Conservation (phyloP, 495 filamentous ascomycete genomes). For the Neurospora sp. region DNA sequence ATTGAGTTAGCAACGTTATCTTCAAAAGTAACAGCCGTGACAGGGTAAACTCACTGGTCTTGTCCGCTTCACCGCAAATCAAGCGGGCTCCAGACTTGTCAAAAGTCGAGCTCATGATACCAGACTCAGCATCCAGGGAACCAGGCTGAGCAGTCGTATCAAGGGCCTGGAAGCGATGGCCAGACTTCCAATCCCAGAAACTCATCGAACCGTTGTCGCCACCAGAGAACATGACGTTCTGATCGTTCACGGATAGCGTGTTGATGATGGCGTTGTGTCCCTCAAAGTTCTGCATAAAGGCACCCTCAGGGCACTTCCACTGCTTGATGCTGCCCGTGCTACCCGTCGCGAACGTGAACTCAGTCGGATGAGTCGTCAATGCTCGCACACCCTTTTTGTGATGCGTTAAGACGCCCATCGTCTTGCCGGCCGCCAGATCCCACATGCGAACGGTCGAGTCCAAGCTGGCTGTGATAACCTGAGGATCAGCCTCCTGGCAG, state of each 20-base stretch:
- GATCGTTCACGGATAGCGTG: slow-evolving; percentile 83
- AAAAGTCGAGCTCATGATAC: slow-evolving; percentile 86
- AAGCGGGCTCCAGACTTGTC: slow-evolving; percentile 80
- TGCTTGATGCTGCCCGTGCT: slow-evolving; percentile 95
- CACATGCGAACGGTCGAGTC: slow-evolving; percentile 90
- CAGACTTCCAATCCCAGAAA: slow-evolving; percentile 99
- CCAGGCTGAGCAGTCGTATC: slow-evolving; percentile 92
- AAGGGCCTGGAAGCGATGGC: slow-evolving; percentile 74
- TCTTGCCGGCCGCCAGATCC: slow-evolving; percentile 94
- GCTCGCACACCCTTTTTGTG: slow-evolving; percentile 94
- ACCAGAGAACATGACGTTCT: slow-evolving; percentile 90
- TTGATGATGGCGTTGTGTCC: slow-evolving; percentile 96
- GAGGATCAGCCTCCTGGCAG: slow-evolving; percentile 93
- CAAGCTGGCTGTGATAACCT: slow-evolving; percentile 83
- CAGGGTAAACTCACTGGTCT: slow-evolving; percentile 53
- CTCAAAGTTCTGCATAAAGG: slow-evolving; percentile 99
- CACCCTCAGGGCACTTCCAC: slow-evolving; percentile 97
- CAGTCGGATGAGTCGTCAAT: slow-evolving; percentile 77
- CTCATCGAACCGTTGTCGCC: slow-evolving; percentile 93
- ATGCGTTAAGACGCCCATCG: slow-evolving; percentile 91
- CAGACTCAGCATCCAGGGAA: slow-evolving; percentile 85
- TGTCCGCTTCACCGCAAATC: slow-evolving; percentile 92
- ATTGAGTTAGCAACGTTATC: slow-evolving; percentile 15
- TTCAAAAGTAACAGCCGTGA: not conserved
- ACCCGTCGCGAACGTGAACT: slow-evolving; percentile 93